Base-by-base conservation (phyloP, 2,329 filamentous ascomycete species). In the Epichloe hybrida region DNA sequence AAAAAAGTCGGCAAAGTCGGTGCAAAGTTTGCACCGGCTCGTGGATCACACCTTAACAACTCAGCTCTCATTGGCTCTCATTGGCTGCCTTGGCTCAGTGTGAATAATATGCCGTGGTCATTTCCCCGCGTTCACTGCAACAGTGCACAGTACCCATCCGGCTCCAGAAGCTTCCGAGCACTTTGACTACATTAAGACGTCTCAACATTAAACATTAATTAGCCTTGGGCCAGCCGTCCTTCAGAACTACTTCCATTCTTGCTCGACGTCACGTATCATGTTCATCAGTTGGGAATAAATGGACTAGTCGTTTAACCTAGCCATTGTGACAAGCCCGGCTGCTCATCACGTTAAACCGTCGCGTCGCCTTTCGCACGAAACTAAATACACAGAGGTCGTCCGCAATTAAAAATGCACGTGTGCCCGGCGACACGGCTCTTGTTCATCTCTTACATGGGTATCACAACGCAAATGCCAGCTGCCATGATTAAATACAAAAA, bases 361-460 rank as follows among this genome's bases (percentile, higher is more conserved):
- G 36, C 7, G 36, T 38, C 36, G 36, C 15, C 11, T n/a, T 1
- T 38, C 36, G 7, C 36, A 13, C 13, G 7, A 38, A 17, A 46
- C 34, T 46, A 34, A 11, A 1, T 9, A 15, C n/a, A 15, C n/a
- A 15, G 13, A 31, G 17, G 34, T 17, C 20, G 12, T 44, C 20
- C 20, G 21, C 40, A 27, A 37, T 5, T 20, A 2, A 37, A 38
- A 11, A 34, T 11, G 31, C 31, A 42, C 17, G n/a, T 37, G 37
- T 20, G 31, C 3, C n/a, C 13, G 36, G 6, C n/a, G 11, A 41
- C n/a, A 38, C n/a, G 15, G 11, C 27, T 42, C 20, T 34, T 35
- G 21, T 13, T 20, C 0, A 23, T 45, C 49, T 46, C 39, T 36
- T 49, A 48, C 42, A 46, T 23, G 43, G 48, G 43, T 52, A 50